Base-by-base conservation (phyloP, 2,329 filamentous ascomycete genomes). In the Hymenoscyphus fructigenus region DNA sequence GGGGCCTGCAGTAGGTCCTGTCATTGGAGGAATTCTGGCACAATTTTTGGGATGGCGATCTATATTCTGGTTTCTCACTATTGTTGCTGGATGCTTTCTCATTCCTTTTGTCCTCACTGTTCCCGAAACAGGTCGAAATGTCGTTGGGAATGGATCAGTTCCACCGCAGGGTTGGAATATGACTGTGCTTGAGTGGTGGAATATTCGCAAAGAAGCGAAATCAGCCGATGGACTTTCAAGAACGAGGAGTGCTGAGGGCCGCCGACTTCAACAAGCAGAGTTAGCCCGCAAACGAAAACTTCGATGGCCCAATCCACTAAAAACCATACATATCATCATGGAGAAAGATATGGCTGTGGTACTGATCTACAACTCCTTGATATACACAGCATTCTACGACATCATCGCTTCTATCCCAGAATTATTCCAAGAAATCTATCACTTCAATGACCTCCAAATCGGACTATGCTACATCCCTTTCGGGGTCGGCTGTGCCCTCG, bases 271-370 rank as follows among this genome's bases (percentile, higher is more conserved):
- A 7, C 76, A 76, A 60, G 73, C 74, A 15, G 74, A 76, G n/a
- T 72, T 76, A 9, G 75, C 75, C 0, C 72, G 72, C 26, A 77
- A 75, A 57, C 77, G 76, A 64, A 80, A 82, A 68, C 71, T 86
- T 14, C 79, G 79, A 15, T 80, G 84, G 17, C 85, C 85, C 0
- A 88, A 88, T 64, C 85, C 85, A 1, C 73, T 88, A 28, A 81
- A 84, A 61, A 83, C 84, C 0, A 74, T 88, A 1, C 73, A 75
- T 44, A 80, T 88, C 36, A 76, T 86, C 6, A 78, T 83, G 57
- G 82, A 89, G 64, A 87, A 85, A 72, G 85, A 87, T 65, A 81
- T 87, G 75, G 80, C 79, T 3, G 76, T 85, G 59, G 79, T 87
- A 3, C 75, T 86, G 14, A 71, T 82, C 56, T 84, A 83, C 70